Base-by-base conservation (phyloP, 129 eudicot genomes). In the Scalesia atractyloides region DNA sequence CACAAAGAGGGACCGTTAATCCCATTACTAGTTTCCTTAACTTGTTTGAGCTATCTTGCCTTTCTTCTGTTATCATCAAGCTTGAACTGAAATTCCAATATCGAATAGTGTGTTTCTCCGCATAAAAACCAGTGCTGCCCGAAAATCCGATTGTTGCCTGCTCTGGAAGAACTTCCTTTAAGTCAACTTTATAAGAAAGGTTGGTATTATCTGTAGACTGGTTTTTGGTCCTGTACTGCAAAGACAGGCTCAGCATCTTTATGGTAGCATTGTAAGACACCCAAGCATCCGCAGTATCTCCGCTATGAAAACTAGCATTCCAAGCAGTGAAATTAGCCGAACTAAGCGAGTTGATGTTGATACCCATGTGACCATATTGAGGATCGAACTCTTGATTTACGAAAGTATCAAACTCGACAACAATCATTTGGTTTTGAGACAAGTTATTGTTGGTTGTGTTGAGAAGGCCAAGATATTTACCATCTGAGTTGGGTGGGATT, bases 61-160 rank as follows among this genome's bases (percentile, higher is more conserved):
- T 67, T 5, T 52, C 17, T 3, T 43, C 60, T 30, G 18, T 44
- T 14, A 13, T 34, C 43, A 75, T 63, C 33, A 82, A 51, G 33
- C 58, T 79, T 7, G 81, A 75, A 58, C 10, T 58, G 73, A 85
- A 84, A n/a, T 57, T 52, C 89, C 86, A 84, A 2, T 73, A 77
- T 39, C 13, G 52, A 68, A 81, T 66, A 4, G 5, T 58, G 36
- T 81, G 75, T 20, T 54, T 16, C 72, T 81, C 82, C 0, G 19
- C 26, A 39, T 0, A 5, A 7, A 0, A 2, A 3, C 89, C 84
- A 0, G 80, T 78, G 20, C 84, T 66, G 51, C 79, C 84, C 5
- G 84, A 85, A 66, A 85, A 81, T 13, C 85, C 88, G 6, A 84
- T 47, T 10, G 66, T 72, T 9, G 72, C 84, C 77, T 76, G 62